Percentiles rank a stretch among this genome's conserved stretches.
Evolutionary conservation across 1,139 yeast species (phyloP).

Genomic region (Saccharomycopsis crataegensis): DNA sequence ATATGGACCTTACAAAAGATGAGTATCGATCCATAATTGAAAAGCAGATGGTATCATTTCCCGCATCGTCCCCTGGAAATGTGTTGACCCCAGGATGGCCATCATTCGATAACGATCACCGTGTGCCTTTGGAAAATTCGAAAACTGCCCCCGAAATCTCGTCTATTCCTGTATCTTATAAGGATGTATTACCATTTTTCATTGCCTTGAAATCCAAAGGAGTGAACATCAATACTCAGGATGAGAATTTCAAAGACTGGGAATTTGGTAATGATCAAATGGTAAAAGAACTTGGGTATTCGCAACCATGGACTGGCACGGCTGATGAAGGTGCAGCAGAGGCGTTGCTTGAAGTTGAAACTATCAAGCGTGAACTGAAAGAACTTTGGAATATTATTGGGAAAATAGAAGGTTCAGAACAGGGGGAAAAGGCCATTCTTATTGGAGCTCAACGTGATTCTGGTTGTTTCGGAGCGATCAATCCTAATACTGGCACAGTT

Average conservation of each 20-base stretch:
- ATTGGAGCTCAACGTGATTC: constrained; percentile 86
- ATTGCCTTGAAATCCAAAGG: constrained; percentile 50
- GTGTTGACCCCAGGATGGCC: constrained; percentile 86
- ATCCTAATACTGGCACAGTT: constrained; percentile 72
- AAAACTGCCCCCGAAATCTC: constrained; percentile 44
- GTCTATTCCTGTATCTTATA: constrained; percentile 53
- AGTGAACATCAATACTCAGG: constrained; percentile 24
- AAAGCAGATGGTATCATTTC: constrained; percentile 11
- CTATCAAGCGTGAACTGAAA: constrained; percentile 45
- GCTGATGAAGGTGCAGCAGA: neutral
- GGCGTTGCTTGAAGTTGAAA: constrained; percentile 3
- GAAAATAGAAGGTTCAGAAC: constrained; percentile 74
- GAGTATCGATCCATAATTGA: constrained; percentile 7
- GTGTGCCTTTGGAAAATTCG: constrained; percentile 30
- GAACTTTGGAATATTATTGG: constrained; percentile 77
- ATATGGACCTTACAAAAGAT: constrained; percentile 7
- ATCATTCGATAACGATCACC: constrained; percentile 46
- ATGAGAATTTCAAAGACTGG: constrained; percentile 6
- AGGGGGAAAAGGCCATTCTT: constrained; percentile 61
- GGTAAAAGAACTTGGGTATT: neutral
- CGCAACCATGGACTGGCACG: constrained; percentile 7
- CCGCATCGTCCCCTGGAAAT: constrained; percentile 43
- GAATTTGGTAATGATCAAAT: constrained; percentile 4
- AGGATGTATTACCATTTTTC: constrained; percentile 51
- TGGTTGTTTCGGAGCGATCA: constrained; percentile 64